Evolutionary conservation across 2,329 filamentous ascomycete species (phyloP).

Genomic region (Dactylellina drechsleri): DNA sequence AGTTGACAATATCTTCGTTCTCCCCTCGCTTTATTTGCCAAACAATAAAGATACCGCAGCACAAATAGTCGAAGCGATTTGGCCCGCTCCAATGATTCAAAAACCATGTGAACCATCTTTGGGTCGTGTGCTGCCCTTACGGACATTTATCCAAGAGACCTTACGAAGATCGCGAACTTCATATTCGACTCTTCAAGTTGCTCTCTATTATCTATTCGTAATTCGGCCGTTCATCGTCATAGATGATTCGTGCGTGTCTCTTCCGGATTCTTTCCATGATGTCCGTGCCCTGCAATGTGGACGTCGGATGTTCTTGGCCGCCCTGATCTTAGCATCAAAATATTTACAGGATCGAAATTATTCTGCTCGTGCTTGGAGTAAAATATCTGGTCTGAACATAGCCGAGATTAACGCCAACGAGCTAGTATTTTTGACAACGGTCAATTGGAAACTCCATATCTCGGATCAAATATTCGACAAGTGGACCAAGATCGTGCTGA

Average conservation of each 20-base stretch:
- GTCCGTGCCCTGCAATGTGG: constrained; percentile 90
- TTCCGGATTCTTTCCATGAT: constrained; percentile 64
- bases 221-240: constrained; percentile 86
- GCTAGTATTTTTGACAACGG: constrained; percentile 85
- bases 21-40: constrained; percentile 58
- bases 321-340: constrained; percentile 94
- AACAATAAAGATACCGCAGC: constrained; percentile 82
- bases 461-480: constrained; percentile 86
- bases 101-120: constrained; percentile 77
- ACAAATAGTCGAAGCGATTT: constrained; percentile 96
- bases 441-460: constrained; percentile 95
- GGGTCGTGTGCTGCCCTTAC: constrained; percentile 84
- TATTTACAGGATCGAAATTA: constrained; percentile 98
- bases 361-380: constrained; percentile 96
- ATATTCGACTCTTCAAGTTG: constrained; percentile 96
- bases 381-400: constrained; percentile 95
- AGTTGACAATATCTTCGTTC: constrained; percentile 56
- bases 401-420: constrained; percentile 97
- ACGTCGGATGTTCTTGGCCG: constrained; percentile 94
- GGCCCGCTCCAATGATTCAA: constrained; percentile 86
- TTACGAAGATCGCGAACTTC: constrained; percentile 92
- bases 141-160: constrained; percentile 97
- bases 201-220: constrained; percentile 92
- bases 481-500: constrained; percentile 92
- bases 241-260: constrained; percentile 63